Evolutionary conservation across 2,329 filamentous ascomycete species (phyloP).

Genomic region (Chaetothyriales sp.): DNA sequence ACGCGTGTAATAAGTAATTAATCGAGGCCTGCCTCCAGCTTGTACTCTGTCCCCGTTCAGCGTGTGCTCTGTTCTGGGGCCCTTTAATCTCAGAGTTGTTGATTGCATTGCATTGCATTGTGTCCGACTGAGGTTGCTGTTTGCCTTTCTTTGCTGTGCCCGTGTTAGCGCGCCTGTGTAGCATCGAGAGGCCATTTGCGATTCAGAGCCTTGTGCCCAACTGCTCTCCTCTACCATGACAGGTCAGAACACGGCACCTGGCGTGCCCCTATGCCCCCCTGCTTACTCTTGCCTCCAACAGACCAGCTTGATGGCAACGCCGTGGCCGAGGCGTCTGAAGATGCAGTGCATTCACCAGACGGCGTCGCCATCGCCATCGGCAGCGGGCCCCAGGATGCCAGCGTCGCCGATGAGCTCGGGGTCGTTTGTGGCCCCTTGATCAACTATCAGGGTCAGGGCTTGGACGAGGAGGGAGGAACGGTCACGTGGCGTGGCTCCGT

Average conservation of each 20-base stretch:
- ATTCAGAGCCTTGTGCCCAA: too few relatives aligned
- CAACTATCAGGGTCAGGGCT: conserved; percentile 36
- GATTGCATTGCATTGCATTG: too few relatives aligned
- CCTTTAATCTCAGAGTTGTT: too few relatives aligned
- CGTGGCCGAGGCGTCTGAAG: conserved; percentile 1
- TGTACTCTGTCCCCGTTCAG: too few relatives aligned
- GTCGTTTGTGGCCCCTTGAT: conserved; percentile 36
- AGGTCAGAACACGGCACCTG: background rate
- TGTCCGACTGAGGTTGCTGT: too few relatives aligned
- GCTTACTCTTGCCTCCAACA: background rate
- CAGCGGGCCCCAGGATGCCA: conserved; percentile 15
- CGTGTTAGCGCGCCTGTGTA: too few relatives aligned
- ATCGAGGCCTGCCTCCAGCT: background rate
- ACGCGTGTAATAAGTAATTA: background rate
- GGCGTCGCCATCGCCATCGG: conserved; percentile 16
- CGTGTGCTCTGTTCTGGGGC: too few relatives aligned
- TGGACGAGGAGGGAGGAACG: conserved; percentile 23
- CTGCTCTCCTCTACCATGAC: background rate
- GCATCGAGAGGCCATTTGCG: too few relatives aligned
- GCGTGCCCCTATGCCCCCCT: background rate
- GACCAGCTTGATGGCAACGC: conserved; percentile 6
- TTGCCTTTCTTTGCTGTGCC: too few relatives aligned
- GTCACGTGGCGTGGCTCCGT: conserved; percentile 69
- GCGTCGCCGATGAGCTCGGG: conserved; percentile 22
- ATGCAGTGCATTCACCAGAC: conserved; percentile 9